Conservation (phyloP, 1,284 basidiomycete genomes). For the Inonotus obliquus region DNA sequence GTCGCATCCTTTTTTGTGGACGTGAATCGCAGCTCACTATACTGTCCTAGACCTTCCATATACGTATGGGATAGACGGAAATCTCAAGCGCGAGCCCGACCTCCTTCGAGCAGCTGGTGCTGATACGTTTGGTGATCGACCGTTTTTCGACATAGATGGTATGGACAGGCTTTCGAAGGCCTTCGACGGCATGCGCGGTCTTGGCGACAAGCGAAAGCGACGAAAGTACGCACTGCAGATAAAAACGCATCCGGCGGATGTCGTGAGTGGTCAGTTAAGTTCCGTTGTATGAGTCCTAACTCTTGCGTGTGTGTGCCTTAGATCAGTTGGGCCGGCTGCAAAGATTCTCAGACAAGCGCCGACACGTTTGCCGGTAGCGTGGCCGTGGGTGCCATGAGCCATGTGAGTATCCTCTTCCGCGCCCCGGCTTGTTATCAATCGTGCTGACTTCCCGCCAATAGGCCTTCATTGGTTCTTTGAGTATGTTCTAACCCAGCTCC, state of each 20-base stretch:
- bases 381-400: constrained; percentile 79
- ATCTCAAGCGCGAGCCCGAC: constrained; percentile 13
- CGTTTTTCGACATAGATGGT: not conserved
- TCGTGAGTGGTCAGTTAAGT: constrained; percentile 42
- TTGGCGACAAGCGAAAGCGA: constrained; percentile 43
- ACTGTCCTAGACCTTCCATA: constrained; percentile 16
- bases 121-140: not conserved
- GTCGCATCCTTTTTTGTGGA: not conserved
- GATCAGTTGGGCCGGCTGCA: constrained; percentile 87
- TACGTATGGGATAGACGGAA: constrained; percentile 11
- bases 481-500: constrained; percentile 28
- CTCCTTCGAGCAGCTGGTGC: not conserved
- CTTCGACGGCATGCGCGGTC: constrained; percentile 26
- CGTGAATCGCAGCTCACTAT: not conserved
- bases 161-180: constrained; percentile 30
- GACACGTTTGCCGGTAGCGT: constrained; percentile 79
- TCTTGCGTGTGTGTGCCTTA: constrained; percentile 20
- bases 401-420: constrained; percentile 34
- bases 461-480: constrained; percentile 67
- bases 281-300: constrained; percentile 25
- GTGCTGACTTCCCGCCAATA: constrained; percentile 24
- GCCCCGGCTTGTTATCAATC: not conserved
- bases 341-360: constrained; percentile 90
- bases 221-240: constrained; percentile 61
- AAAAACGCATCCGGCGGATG: constrained; percentile 75